Evolutionary conservation across 768 basidiomycete species (phyloP).

Genomic region (Russula ochroleuca): DNA sequence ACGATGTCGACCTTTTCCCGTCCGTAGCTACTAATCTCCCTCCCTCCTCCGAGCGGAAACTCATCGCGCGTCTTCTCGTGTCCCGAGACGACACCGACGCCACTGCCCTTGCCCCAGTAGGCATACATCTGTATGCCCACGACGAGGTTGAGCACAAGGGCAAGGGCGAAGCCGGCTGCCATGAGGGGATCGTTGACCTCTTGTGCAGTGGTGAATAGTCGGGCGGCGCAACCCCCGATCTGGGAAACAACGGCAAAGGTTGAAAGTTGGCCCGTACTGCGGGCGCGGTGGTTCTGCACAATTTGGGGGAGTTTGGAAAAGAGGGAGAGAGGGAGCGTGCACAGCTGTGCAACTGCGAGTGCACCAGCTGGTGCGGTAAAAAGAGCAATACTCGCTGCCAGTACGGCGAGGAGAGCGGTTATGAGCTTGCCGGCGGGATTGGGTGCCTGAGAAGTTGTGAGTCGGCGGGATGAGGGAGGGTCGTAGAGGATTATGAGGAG

Average conservation of each 20-base stretch:
- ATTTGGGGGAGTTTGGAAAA: constrained; percentile 96
- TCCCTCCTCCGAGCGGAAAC: constrained; percentile 22
- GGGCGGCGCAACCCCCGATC: constrained; percentile 82
- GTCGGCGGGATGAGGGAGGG: constrained; percentile 34
- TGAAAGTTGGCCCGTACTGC: constrained; percentile 90
- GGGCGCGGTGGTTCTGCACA: constrained; percentile 63
- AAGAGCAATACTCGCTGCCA: constrained; percentile 41
- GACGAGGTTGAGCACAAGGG: constrained; percentile 77
- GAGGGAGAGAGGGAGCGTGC: constrained; percentile 86
- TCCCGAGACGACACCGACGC: constrained; percentile 23
- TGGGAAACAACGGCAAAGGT: constrained; percentile 89
- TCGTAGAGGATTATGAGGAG: constrained; percentile 75
- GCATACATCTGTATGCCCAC: constrained; percentile 79
- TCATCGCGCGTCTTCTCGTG: constrained; percentile 29
- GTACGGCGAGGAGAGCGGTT: constrained; percentile 33
- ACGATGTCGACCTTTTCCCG: constrained; percentile 41
- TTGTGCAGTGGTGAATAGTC: constrained; percentile 88
- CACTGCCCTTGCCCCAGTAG: constrained; percentile 65
- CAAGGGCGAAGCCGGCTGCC: constrained; percentile 77
- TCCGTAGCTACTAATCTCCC: constrained; percentile 14
- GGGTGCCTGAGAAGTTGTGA: constrained; percentile 17
- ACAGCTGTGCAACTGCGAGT: constrained; percentile 70
- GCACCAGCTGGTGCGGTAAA: constrained; percentile 44
- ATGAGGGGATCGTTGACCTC: constrained; percentile 84
- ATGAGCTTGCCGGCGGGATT: constrained; percentile 35